Evolutionary conservation across 2,329 filamentous ascomycete genomes (phyloP), one percentile per base, ranked within the genome.

Genomic region (Xylaria sp.): DNA sequence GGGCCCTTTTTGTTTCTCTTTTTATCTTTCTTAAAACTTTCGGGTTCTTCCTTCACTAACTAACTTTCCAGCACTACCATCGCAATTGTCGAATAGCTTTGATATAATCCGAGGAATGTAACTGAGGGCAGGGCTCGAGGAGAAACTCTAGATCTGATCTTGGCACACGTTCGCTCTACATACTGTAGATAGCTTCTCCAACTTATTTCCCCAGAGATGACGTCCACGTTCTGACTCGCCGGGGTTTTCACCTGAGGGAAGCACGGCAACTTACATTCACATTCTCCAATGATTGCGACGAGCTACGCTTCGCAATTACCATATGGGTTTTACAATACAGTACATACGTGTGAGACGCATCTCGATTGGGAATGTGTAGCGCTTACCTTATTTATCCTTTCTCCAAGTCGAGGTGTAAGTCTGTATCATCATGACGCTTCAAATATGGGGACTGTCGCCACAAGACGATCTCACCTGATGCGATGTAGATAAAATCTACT

Each of bases 381-480:
- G 25, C 48, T 23, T 54, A 23, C 39, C 50, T 2, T 48, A 12
- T 44, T 59, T 18, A 8, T 34, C 31, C 9, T 20, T 18, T 18
- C 7, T 39, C 66, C 94, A 63, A 48, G 39, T 57, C 15, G 48
- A 46, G 51, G 20, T 58, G 44, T 31, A 25, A 52, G 20, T 20
- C 59, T 52, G 56, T 63, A 59, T 69, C 67, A 69, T 69, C 12
- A 56, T 69, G 63, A 69, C 58, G 67, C 58, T 50, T 23, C 28
- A 37, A 51, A 66, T 13, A 48, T 61, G 65, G 37, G 60, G 15
- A 28, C n/a, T 34, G 0, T 46, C 13, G 28, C 51, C 39, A 57
- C 41, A n/a, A 44, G 41, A 20, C n/a, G 61, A 60, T 34, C 31
- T 61, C 31, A 28, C 41, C 8, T 10, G 5, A 25, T 56, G 20